Base-by-base conservation (phyloP, 179 eudicot species). In the Spergularia azorica region DNA sequence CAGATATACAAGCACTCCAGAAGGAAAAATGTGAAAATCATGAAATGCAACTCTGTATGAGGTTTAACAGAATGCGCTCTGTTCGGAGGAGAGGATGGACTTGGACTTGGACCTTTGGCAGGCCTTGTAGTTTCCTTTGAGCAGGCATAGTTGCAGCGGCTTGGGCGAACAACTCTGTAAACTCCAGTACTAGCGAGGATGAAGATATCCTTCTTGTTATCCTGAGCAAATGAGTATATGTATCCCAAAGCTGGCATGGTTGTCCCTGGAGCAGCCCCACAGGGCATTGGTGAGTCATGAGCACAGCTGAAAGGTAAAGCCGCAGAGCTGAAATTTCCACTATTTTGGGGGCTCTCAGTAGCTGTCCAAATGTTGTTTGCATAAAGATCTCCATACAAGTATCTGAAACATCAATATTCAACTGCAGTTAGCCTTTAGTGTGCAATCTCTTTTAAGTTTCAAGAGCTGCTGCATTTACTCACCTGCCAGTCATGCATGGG, bases 401-500 rank as follows among this genome's bases (percentile, higher is more conserved):
- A 92, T 63, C 98, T 92, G 89, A 78, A 73, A 41, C 17, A 66
- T 82, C 61, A 50, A n/a, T 26, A 14, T 58, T 55, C 15, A 15
- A 6, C 48, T n/a, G n/a, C 6, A 10, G 17, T 48, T 65, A 39
- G 65, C 14, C 13, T 43, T 32, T 14, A 48, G 0, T 12, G 7
- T 46, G 17, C 43, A n/a, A 5, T 52, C 48, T 18, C 26, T 14
- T 14, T 18, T 66, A 54, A 26, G 57, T 16, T 39, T 0, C 18
- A 38, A 36, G 26, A 4, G 21, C 11, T 55, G 52, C 1, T 15
- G 72, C 39, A 15, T 56, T 63, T 76, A 54, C 82, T 77, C 70
- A 94, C 98, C 92, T 90, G 83, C 92, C 94, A 73, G 87, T 82
- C 77, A 84, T 85, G 94, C 97, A 94, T 32, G 97, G 95, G 84